phyloP scores from a whole-genome alignment of 2,329 filamentous ascomycete genomes.

The Phyllosticta citriasiana region DNA sequence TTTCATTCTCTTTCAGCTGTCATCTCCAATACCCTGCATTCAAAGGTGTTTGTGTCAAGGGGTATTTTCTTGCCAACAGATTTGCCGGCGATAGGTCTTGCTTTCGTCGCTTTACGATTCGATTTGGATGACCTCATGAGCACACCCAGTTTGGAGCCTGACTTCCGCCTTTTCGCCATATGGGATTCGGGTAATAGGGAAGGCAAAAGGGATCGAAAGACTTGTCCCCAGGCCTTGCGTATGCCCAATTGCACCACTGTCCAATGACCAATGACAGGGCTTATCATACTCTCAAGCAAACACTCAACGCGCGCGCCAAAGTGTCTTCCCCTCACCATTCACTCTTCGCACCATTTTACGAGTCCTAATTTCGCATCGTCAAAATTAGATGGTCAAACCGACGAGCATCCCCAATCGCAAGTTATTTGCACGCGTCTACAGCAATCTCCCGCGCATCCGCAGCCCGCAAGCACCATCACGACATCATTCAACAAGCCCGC shows the following conservation, averaged over 20 bases:
- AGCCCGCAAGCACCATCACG: background rate
- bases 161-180: background rate
- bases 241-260: background rate
- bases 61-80: background rate
- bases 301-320: background rate
- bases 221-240: background rate
- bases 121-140: too few relatives aligned
- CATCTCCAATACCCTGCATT: background rate
- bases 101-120: too few relatives aligned
- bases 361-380: background rate
- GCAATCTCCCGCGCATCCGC: background rate
- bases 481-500: background rate
- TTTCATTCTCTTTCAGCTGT: background rate
- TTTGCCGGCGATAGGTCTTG: too few relatives aligned
- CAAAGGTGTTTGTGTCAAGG: background rate
- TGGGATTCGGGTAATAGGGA: background rate
- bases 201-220: background rate
- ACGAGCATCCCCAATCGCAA: background rate
- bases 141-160: too few relatives aligned
- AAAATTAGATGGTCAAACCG: background rate
- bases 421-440: background rate
- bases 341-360: background rate
- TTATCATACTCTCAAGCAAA: background rate
- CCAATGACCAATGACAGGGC: background rate
- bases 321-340: background rate